Evolutionary conservation across 2,329 filamentous ascomycete genomes (phyloP).

Genomic region (Claviceps pusilla): DNA sequence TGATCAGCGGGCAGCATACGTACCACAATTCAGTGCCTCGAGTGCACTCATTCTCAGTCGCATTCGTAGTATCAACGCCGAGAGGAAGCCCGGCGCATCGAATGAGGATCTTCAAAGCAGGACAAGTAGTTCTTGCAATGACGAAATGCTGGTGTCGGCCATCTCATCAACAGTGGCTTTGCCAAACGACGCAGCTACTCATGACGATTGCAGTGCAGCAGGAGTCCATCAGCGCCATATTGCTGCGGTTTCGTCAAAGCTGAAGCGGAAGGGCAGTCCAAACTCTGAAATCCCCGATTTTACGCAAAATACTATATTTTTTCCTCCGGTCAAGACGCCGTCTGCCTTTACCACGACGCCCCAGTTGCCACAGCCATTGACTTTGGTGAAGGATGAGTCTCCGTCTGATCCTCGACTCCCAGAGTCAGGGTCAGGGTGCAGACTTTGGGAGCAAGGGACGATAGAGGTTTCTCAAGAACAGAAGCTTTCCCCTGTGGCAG

Average conservation of each 20-base stretch:
- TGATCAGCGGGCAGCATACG: constrained; percentile 1
- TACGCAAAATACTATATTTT: constrained; percentile 17
- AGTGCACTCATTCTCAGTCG: constrained; percentile 3
- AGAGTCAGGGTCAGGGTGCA: constrained; percentile 5
- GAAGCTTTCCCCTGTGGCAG: constrained; percentile 18
- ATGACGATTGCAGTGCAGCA: neutral
- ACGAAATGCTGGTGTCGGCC: neutral
- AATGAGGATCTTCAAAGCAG: neutral
- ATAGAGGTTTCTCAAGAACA: constrained; percentile 18
- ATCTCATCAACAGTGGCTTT: neutral
- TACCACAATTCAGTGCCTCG: constrained; percentile 3
- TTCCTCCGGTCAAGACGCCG: constrained; percentile 9
- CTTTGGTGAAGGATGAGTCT: neutral
- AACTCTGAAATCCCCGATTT: constrained; percentile 14
- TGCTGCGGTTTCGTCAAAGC: neutral
- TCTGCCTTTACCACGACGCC: neutral
- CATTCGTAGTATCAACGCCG: neutral
- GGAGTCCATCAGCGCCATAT: neutral
- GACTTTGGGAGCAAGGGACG: constrained; percentile 7
- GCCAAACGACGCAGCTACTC: neutral
- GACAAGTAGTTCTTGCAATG: neutral
- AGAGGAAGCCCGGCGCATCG: too few relatives aligned
- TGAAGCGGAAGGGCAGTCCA: constrained; percentile 18
- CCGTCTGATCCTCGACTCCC: neutral
- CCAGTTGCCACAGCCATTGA: neutral